These are phyloP conservation scores for Neophaeococcomyces aloes DNA, from an alignment of 2,329 filamentous ascomycete genomes.

Conservation along the genomic window DNA sequence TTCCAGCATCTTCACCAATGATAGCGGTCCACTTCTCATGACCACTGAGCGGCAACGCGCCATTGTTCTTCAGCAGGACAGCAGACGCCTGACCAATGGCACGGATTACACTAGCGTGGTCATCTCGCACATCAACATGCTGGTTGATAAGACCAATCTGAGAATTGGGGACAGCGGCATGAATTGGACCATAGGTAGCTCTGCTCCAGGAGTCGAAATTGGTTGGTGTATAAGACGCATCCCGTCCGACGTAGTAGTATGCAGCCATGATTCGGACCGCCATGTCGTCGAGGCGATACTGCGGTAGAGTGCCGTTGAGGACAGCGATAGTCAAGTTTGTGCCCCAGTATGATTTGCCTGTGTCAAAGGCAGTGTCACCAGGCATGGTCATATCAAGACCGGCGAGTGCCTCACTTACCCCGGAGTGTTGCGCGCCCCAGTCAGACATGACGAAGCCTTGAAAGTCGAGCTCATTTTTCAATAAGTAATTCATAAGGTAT, in stretches of 20 bases:
- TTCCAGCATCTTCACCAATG: constrained; percentile 73
- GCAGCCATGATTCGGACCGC: constrained; percentile 65
- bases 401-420: constrained; percentile 52
- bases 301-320: constrained; percentile 77
- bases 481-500: constrained; percentile 47
- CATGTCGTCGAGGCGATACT: constrained; percentile 87
- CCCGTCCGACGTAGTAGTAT: constrained; percentile 52
- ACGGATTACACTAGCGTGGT: constrained; percentile 64
- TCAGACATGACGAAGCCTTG: constrained; percentile 60
- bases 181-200: constrained; percentile 61
- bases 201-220: constrained; percentile 81
- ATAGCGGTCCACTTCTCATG: constrained; percentile 65
- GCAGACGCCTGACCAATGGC: constrained; percentile 68
- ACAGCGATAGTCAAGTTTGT: constrained; percentile 78
- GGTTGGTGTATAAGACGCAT: constrained; percentile 40
- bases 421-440: constrained; percentile 68
- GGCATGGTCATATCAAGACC: constrained; percentile 79
- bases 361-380: constrained; percentile 68
- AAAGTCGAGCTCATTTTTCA: constrained; percentile 68
- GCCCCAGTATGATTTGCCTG: constrained; percentile 67
- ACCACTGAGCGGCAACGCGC: constrained; percentile 61
- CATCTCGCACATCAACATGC: constrained; percentile 69
- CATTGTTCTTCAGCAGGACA: constrained; percentile 79
- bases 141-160: constrained; percentile 49
- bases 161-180: constrained; percentile 40